phyloP scores from a whole-genome alignment of 306 rosid species.

The Citrullus colocynthis region DNA sequence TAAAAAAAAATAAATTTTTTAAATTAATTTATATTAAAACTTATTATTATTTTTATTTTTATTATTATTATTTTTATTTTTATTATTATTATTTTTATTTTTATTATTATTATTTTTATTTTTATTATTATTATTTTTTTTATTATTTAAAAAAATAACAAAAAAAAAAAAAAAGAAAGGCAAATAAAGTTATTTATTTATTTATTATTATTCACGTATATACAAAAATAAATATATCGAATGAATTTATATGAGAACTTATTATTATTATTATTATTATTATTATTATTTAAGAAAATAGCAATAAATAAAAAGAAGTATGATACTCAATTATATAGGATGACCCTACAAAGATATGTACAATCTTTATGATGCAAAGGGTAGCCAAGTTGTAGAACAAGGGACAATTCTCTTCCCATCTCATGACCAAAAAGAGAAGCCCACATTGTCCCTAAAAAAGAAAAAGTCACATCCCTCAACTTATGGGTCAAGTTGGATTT shows the following conservation, averaged over 20 bases:
- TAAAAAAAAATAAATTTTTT: too few species aligned
- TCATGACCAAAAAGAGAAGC: not conserved
- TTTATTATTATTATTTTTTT: too few species aligned
- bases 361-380: not conserved
- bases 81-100: too few species aligned
- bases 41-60: too few species aligned
- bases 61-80: too few species aligned
- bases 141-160: too few species aligned
- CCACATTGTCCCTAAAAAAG: not conserved
- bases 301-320: not conserved
- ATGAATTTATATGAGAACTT: not conserved
- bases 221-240: not conserved
- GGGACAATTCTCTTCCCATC: conserved; percentile 3
- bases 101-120: too few species aligned
- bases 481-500: not conserved
- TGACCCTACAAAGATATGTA: not conserved
- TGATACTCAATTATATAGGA: not conserved
- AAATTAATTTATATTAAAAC: too few species aligned
- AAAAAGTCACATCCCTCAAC: not conserved
- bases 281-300: not conserved
- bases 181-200: too few species aligned
- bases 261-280: too few species aligned
- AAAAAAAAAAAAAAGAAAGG: too few species aligned
- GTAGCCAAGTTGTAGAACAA: conserved; percentile 1
- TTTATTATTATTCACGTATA: too few species aligned